Base-by-base conservation (phyloP, 495 filamentous ascomycete species). In the Penicillium soppii region DNA sequence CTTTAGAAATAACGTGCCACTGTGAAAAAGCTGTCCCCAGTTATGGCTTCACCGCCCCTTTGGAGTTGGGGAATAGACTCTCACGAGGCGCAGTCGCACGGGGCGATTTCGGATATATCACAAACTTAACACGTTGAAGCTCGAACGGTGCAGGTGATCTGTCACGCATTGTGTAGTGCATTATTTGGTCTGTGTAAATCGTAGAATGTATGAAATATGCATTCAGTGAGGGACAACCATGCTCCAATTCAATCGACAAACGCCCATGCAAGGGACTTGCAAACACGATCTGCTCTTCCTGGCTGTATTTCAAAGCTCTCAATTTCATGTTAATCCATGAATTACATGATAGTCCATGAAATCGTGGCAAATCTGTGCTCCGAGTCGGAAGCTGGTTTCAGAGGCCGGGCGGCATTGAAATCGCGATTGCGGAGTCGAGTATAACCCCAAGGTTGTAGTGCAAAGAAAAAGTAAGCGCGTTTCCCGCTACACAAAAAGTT, bases 11-110 rank as follows among this genome's bases (percentile, higher is more conserved):
- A 37, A 46, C 33, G 37, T 54, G 39, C 32, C 32, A 45, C 47
- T 17, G 13, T 25, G 22, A 30, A 35, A 22, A 10, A n/a, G 4
- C 26, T 20, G 16, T 46, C 43, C 19, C 44, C 30, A 37, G 29
- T 25, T 25, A 36, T 16, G 23, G 40, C 45, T 50, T 62, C 60
- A 64, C 61, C 61, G 61, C 61, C 55, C 44, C 50, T 63, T 55
- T 32, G 16, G 32, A 19, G 10, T 35, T 33, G 26, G 27, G 26
- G 27, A 45, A 19, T 26, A 20, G 35, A 32, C 45, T 30, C 27
- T 42, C 35, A 29, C 22, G 25, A 16, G 32, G 40, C 21, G 45
- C 25, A 53, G 57, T 49, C 45, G 52, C 48, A 54, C 47, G 20
- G 27, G 23, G 16, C 20, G 19, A 36, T 5, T 12, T 49, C 17